phyloP scores from a whole-genome alignment of 495 filamentous ascomycete genomes.

The Aspergillus hancockii region DNA sequence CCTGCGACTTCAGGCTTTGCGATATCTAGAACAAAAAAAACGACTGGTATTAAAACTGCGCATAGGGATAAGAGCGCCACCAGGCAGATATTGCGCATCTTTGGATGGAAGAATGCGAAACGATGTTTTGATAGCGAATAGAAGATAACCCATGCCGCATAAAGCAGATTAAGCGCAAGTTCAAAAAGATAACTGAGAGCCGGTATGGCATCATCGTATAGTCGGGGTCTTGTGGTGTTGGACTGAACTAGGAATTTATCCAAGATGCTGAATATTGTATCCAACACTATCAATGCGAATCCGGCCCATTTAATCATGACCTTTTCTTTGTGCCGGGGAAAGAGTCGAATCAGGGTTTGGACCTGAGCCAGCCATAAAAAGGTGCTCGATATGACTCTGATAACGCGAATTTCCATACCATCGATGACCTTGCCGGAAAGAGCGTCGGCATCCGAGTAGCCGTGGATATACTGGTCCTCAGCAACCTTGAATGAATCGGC shows the following conservation, averaged over 20 bases:
- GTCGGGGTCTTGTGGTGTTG: slow-evolving; percentile 59
- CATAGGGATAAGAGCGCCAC: slow-evolving; percentile 79
- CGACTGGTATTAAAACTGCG: slow-evolving; percentile 82
- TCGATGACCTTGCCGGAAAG: slow-evolving; percentile 75
- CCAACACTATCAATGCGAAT: slow-evolving; percentile 87
- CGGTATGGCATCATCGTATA: slow-evolving; percentile 85
- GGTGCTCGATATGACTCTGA: slow-evolving; percentile 87
- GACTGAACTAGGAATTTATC: slow-evolving; percentile 77
- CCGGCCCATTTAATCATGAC: slow-evolving; percentile 98
- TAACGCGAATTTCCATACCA: slow-evolving; percentile 80
- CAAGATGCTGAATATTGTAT: slow-evolving; percentile 83
- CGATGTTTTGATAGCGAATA: slow-evolving; percentile 90
- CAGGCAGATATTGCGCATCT: slow-evolving; percentile 89
- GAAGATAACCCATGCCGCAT: slow-evolving; percentile 94
- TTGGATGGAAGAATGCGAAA: slow-evolving; percentile 89
- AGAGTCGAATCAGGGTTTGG: slow-evolving; percentile 91
- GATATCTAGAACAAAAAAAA: slow-evolving; percentile 96
- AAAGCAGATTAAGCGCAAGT: slow-evolving; percentile 81
- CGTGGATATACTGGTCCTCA: slow-evolving; percentile 70
- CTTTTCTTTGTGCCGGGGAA: slow-evolving; percentile 95
- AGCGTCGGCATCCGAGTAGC: slow-evolving; percentile 69
- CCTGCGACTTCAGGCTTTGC: slow-evolving; percentile 82
- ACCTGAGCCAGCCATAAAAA: slow-evolving; percentile 98
- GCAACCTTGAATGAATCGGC: slow-evolving; percentile 85
- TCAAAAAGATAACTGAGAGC: slow-evolving; percentile 94